Percentiles rank a stretch among this genome's conserved stretches.
phyloP scores from a whole-genome alignment of 495 filamentous ascomycete genomes.

The Neurospora cerealis region DNA sequence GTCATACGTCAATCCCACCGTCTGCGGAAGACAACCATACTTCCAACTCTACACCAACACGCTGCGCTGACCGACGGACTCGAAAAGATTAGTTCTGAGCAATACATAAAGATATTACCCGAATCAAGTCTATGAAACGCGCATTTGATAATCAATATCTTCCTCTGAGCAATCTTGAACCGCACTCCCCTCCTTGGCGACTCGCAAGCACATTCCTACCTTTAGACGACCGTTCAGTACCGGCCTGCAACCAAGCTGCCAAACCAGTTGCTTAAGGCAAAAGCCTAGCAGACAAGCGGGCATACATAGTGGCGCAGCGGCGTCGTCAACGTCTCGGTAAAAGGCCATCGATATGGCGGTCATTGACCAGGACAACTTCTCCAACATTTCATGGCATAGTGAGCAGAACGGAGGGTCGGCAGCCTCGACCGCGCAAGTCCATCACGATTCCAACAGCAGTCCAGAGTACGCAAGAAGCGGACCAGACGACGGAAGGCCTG shows the following conservation, averaged over 20 bases:
- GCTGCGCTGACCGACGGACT: background rate
- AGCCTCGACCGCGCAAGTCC: background rate
- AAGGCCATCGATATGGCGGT: constrained; percentile 27
- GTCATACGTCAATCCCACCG: constrained; percentile 10
- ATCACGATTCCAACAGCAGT: constrained; percentile 8
- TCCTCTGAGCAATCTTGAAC: background rate
- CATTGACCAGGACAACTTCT: constrained; percentile 41
- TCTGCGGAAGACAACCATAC: background rate
- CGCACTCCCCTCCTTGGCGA: background rate
- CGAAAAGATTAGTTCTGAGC: background rate
- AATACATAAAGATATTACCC: background rate
- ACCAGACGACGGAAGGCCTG: constrained; percentile 13
- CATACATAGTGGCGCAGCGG: background rate
- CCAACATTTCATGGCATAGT: constrained; percentile 40
- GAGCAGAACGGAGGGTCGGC: constrained; percentile 19
- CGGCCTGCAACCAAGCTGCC: background rate
- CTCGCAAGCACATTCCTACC: background rate
- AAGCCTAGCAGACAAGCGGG: background rate
- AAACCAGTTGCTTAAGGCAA: background rate
- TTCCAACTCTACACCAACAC: background rate
- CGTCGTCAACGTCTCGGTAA: background rate
- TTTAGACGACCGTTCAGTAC: background rate
- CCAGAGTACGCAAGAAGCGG: constrained; percentile 12
- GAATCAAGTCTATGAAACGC: background rate
- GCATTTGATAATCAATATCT: background rate